These are phyloP conservation scores for Exophiala dermatitidis DNA, from an alignment of 2,329 filamentous ascomycete genomes.

Conservation along the genomic window DNA sequence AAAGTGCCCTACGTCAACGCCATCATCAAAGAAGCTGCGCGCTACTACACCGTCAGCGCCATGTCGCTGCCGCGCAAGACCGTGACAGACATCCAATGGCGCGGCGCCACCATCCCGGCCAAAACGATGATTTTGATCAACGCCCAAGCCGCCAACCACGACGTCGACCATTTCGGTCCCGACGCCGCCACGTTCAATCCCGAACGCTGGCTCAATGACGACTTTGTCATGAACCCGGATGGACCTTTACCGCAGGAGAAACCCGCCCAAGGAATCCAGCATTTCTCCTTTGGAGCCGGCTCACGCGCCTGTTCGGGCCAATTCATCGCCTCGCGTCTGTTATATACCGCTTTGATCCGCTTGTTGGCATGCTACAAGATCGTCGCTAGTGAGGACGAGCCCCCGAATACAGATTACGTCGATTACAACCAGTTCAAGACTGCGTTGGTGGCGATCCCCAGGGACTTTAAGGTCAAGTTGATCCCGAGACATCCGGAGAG, in stretches of 20 bases:
- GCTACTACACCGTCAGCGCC: conserved; percentile 68
- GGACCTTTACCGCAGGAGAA: conserved; percentile 34
- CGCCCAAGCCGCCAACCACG: conserved; percentile 64
- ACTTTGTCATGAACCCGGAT: conserved; percentile 27
- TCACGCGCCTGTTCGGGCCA: conserved; percentile 53
- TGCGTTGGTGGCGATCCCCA: conserved; percentile 53
- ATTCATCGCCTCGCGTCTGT: conserved; percentile 50
- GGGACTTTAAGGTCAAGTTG: conserved; percentile 52
- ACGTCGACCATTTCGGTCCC: conserved; percentile 53
- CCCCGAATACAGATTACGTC: conserved; percentile 56
- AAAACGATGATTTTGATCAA: conserved; percentile 72
- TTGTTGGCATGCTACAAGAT: conserved; percentile 50
- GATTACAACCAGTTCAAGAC: conserved; percentile 57
- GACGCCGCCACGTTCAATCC: conserved; percentile 53
- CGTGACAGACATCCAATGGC: conserved; percentile 60
- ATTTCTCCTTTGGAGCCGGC: conserved; percentile 53
- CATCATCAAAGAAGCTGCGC: conserved; percentile 64
- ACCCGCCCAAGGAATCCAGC: conserved; percentile 45
- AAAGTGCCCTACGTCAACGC: conserved; percentile 66
- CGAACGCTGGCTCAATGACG: conserved; percentile 55
- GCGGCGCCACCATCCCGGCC: conserved; percentile 58
- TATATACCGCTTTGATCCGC: conserved; percentile 50
- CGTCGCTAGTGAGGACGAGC: conserved; percentile 42
- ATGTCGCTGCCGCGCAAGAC: conserved; percentile 63
- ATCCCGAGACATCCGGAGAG: conserved; percentile 42